phyloP scores from a whole-genome alignment of 768 basidiomycete genomes.

The Amanita phalloides region DNA sequence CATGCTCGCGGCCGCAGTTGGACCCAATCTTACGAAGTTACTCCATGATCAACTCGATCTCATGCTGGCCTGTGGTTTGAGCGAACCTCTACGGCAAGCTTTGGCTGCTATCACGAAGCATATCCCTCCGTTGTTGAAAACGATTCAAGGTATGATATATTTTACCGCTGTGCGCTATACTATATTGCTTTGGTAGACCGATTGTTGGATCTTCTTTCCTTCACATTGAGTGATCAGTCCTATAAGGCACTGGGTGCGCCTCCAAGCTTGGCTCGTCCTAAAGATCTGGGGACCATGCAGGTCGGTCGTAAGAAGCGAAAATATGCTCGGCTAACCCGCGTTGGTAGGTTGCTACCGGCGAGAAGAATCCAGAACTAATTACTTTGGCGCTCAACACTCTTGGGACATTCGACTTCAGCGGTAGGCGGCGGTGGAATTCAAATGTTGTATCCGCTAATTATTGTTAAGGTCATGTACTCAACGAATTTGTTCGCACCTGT shows the following conservation, averaged over 20 bases:
- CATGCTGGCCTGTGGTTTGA: constrained; percentile 92
- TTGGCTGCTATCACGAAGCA: constrained; percentile 74
- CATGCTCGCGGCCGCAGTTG: constrained; percentile 91
- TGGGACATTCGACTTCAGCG: constrained; percentile 90
- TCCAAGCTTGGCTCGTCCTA: constrained; percentile 37
- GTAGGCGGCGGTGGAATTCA: constrained; percentile 25
- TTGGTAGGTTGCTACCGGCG: constrained; percentile 30
- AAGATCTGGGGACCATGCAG: constrained; percentile 43
- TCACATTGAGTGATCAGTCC: constrained; percentile 69
- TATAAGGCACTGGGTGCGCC: constrained; percentile 90
- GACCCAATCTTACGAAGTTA: constrained; percentile 90
- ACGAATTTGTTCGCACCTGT: constrained; percentile 89
- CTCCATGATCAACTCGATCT: constrained; percentile 94
- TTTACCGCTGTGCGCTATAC: not conserved
- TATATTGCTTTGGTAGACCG: constrained; percentile 46
- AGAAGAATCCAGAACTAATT: constrained; percentile 57
- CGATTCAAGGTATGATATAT: constrained; percentile 66
- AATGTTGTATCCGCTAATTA: not conserved
- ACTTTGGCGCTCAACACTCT: constrained; percentile 81
- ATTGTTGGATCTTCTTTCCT: constrained; percentile 74
- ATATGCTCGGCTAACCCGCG: constrained; percentile 6
- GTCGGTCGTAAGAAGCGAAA: constrained; percentile 14
- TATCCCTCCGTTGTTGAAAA: constrained; percentile 84
- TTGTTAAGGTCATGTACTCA: constrained; percentile 72
- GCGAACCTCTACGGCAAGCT: constrained; percentile 79